Evolutionary conservation across 2,329 filamentous ascomycete species (phyloP), one percentile per base, ranked within the genome.

Genomic region (Triangularia verruculosa): DNA sequence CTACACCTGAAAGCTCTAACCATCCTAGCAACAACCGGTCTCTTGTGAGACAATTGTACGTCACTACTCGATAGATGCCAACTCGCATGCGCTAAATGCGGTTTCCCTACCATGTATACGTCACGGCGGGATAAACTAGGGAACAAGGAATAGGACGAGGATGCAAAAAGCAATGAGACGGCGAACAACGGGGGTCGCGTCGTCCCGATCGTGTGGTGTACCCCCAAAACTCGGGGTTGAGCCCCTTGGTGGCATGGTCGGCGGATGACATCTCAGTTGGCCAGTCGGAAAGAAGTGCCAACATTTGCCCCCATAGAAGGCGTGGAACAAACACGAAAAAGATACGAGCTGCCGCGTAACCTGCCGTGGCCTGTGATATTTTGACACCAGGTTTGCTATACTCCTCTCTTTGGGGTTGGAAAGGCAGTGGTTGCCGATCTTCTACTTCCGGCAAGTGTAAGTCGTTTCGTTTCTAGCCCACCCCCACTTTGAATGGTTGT

Each of bases 261-360:
- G 17, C 54, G 39, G 39, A 20, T 47, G n/a, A 47, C 39, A 47
- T 47, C n/a, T 7, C 12, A 17, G 55, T 27, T 43, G 53, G 39
- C 57, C 52, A 65, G 47, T 57, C 53, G 63, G 63, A 28, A 57
- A n/a, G n/a, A 64, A 7, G 12, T 61, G 43, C 22, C 55, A 32
- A 9, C n/a, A 17, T 7, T n/a, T 54, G n/a, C 32, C 54, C 20
- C 13, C 12, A 25, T 28, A 54, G 13, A 30, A 25, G 53, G n/a
- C n/a, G 39, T 53, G 57, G 57, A 47, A 47, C 39, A 47, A 47
- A 20, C 39, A 47, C n/a, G n/a, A 47, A 6, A 11, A 43, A 55
- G 63, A 65, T 65, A 65, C 63, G 63, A 65, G 60, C 63, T 62
- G 63, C 59, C 32, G 56, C 56, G 63, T 65, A 65, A 65, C 63